Evolutionary conservation across 148 eudicot species (phyloP).

Genomic region (Chenopodium quinoa): DNA sequence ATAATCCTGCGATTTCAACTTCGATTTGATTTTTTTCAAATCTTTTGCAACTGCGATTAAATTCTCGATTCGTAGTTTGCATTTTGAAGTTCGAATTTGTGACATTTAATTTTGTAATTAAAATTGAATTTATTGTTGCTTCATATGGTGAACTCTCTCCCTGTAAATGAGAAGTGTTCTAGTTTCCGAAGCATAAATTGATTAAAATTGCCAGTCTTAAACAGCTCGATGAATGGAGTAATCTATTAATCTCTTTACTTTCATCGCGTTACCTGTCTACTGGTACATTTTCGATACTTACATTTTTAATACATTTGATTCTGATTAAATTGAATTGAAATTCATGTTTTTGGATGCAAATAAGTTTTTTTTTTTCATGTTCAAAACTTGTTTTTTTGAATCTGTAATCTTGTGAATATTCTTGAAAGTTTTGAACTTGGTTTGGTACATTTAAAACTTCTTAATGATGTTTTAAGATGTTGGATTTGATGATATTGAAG

Average conservation of each 20-base stretch:
- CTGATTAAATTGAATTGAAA: no score
- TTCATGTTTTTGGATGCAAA: no score
- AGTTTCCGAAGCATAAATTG: constrained; percentile 39
- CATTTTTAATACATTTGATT: not conserved
- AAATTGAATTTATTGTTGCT: constrained; percentile 18
- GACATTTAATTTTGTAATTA: not conserved
- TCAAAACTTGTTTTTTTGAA: no score
- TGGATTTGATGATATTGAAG: no score
- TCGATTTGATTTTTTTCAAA: not conserved
- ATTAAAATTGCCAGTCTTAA: constrained; percentile 33
- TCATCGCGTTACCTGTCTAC: constrained; percentile 45
- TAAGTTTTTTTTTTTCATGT: no score
- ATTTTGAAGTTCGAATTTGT: constrained; percentile 8
- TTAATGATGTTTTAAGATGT: no score
- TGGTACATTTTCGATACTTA: constrained; percentile 24
- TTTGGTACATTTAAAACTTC: no score
- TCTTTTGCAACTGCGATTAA: not conserved
- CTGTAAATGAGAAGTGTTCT: constrained; percentile 23
- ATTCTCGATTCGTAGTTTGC: not conserved
- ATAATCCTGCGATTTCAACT: not conserved
- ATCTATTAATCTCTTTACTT: not conserved
- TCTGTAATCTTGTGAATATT: no score
- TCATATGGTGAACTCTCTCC: constrained; percentile 35
- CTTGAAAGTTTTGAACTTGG: no score
- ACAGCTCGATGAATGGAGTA: constrained; percentile 35